A percentile compares a stretch with the other conserved stretches of the same genome.
Conservation (phyloP, 495 filamentous ascomycete genomes). For the Podospora pseudopauciseta region DNA sequence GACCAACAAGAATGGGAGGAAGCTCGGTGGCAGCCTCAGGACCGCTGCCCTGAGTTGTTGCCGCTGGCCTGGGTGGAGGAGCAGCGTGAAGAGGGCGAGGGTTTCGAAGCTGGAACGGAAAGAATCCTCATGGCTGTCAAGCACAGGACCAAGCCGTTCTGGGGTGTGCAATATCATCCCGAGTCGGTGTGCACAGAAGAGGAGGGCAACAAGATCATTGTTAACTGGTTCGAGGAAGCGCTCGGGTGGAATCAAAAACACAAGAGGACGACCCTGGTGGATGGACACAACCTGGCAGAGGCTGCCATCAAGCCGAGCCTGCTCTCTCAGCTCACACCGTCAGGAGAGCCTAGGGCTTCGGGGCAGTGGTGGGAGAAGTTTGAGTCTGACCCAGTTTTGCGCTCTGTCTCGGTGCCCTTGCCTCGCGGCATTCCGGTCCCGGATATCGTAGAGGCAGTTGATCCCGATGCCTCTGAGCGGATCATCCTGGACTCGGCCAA, state of each 20-base stretch:
- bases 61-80: constrained; percentile 68
- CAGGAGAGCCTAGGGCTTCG: not conserved
- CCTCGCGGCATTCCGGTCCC: constrained; percentile 40
- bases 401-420: constrained; percentile 31
- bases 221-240: constrained; percentile 71
- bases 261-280: constrained; percentile 26
- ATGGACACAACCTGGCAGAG: constrained; percentile 20
- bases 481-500: constrained; percentile 56
- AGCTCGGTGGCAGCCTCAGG: constrained; percentile 30
- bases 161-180: constrained; percentile 91
- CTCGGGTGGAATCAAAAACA: constrained; percentile 47
- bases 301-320: constrained; percentile 30
- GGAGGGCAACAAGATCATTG: constrained; percentile 62
- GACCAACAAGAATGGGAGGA: constrained; percentile 32
- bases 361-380: constrained; percentile 29
- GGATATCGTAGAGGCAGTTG: constrained; percentile 48
- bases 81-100: constrained; percentile 29
- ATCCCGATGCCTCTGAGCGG: constrained; percentile 37
- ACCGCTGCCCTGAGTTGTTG: constrained; percentile 40
- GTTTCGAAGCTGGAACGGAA: constrained; percentile 31
- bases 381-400: constrained; percentile 27
- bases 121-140: constrained; percentile 73
- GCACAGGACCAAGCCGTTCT: constrained; percentile 73
- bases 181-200: constrained; percentile 84
- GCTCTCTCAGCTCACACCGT: constrained; percentile 21